These are phyloP conservation scores for Acacia crassicarpa DNA, from an alignment of 306 rosid species.

Conservation along the genomic window DNA sequence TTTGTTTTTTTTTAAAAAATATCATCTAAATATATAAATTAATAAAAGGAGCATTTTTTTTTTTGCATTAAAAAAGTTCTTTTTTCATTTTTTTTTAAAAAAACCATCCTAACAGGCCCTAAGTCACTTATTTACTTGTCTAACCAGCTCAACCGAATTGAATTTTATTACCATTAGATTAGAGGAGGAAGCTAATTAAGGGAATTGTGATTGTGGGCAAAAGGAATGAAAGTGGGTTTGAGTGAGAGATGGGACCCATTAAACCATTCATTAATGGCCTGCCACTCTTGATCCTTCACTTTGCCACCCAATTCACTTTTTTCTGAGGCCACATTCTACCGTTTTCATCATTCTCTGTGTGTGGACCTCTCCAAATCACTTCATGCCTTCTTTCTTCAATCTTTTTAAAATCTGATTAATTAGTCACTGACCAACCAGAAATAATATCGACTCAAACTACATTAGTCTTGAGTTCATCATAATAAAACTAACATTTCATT, in stretches of 20 bases:
- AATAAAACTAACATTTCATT: too few species aligned
- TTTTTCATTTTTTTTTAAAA: too few species aligned
- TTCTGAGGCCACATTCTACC: constrained; percentile 45
- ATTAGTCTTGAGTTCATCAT: background rate
- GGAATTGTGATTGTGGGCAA: background rate
- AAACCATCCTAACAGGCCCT: too few species aligned
- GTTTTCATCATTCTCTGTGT: constrained; percentile 59
- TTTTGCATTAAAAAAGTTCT: too few species aligned
- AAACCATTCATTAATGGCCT: background rate
- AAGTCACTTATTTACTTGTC: too few species aligned
- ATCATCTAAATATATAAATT: too few species aligned
- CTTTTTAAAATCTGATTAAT: background rate
- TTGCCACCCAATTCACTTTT: constrained; percentile 42
- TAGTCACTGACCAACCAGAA: background rate
- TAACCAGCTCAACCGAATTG: too few species aligned
- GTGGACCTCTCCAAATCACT: constrained; percentile 35
- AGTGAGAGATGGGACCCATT: constrained; percentile 31
- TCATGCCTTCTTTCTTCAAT: background rate
- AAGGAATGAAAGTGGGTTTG: constrained; percentile 40
- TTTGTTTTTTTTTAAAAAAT: too few species aligned
- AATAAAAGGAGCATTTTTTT: too few species aligned
- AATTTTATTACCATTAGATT: too few species aligned
- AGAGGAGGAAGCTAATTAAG: background rate
- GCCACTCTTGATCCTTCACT: constrained; percentile 21
- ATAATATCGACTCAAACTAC: background rate